Base-by-base conservation (phyloP, 2,329 filamentous ascomycete species). In the Teratosphaeria viscida region DNA sequence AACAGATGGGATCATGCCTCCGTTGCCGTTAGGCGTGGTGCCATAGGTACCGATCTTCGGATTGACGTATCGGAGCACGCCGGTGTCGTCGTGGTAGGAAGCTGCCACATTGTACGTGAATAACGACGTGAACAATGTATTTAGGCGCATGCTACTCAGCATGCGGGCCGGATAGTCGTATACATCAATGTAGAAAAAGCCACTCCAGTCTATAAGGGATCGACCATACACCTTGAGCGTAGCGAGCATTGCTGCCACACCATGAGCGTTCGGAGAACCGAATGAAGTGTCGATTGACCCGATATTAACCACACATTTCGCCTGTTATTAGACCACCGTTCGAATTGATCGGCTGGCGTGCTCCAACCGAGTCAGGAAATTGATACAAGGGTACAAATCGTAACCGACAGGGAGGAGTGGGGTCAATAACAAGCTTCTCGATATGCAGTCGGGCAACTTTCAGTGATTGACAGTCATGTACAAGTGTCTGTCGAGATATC, bases 1-100 rank as follows among this genome's bases (percentile, higher is more conserved):
- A 11, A 77, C 65, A 52, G 64, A 68, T 8, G 70, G 70, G 19
- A 71, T 67, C 70, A 71, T 72, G 16, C 70, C 70, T 8, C 70
- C 70, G 57, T 72, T 71, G 29, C 68, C 67, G 59, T 71, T 72
- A 2, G 70, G 70, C 11, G 68, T 70, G 14, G 66, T 53, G 5
- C 70, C 70, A 55, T 66, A 70, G 7, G 70, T 70, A 14, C 70
- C 70, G 39, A 71, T 71, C 26, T 65, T 68, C 2, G 70, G 70
- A 59, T 71, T 69, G 43, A 72, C 68, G 61, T 66, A 68, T 59
- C 63, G 58, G 11, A 72, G 62, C 10, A 71, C 66, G 8, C 68
- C 66, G 10, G 58, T 62, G 61, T 68, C 61, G 12, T 62, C 54
- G 55, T 72, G 67, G 55, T 66, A 69, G 11, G 59, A 58, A n/a